Base-by-base conservation (phyloP, 352 stramenopile genomes). In the Salisapilia sapeloensis region DNA sequence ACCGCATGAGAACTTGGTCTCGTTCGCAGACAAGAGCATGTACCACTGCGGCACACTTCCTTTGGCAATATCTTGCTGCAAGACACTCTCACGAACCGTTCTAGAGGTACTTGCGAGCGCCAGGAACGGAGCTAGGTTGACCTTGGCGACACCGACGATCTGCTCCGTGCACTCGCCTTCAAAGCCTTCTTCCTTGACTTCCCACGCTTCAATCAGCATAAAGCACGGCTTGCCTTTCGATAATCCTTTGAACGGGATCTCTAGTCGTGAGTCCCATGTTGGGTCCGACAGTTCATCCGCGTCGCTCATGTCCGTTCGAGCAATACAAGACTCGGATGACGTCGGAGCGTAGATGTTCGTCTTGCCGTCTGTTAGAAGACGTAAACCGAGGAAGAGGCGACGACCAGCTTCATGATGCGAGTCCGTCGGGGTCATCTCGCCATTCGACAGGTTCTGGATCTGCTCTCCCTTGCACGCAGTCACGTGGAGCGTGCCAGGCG, bases 21-120 rank as follows among this genome's bases (percentile, higher is more conserved):
- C 66, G 33, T 63, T 78, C 14, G 71, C 64, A 16, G 75, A 91
- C 30, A 91, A 32, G 14, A 91, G 33, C 13, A 70, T 86, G 46
- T 91, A 91, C 75, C 75, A 91, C 41, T 91, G 71, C 7, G 75
- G 72, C 21, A 87, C 65, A 25, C 69, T 70, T 4, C 72, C 76
- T 22, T 70, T 64, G 12, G 76, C 76, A 41, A 91, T 89, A 35
- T 91, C 72, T 0, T 56, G 70, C 50, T 91, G 64, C 23, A 91
- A 48, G 6, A 91, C 75, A 31, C 75, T 87, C 40, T 85, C 65
- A 10, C 71, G 62, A 21, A 85, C 76, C 0, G 67, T 82, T 23
- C 69, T 56, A n/a, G 69, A 86, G 6, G 70, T 72, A 40, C 67
- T 85, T 10, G 72, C 76, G 19, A 91, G 50, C 2, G 76, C 76